phyloP scores from a whole-genome alignment of 164 flowering plant genomes.

The Stephania yunnanensis region DNA sequence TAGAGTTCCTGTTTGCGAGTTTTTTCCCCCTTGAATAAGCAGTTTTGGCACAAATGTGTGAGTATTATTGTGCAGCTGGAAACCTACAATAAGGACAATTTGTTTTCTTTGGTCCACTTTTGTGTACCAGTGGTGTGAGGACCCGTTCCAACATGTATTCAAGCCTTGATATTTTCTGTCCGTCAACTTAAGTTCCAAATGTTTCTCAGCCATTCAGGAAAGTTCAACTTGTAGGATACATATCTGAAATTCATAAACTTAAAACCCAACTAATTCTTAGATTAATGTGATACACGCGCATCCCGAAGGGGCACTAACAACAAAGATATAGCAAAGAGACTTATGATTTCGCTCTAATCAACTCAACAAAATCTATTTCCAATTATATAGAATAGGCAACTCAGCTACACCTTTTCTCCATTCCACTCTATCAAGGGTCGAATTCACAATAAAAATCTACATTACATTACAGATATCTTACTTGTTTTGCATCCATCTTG shows the following conservation, averaged over 20 bases:
- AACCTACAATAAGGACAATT: slow-evolving; percentile 14
- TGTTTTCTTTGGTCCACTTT: background rate
- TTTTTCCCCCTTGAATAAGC: slow-evolving; percentile 29
- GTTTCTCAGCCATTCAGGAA: background rate
- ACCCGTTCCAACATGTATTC: background rate
- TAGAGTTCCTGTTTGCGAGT: slow-evolving; percentile 30
- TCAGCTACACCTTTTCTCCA: background rate
- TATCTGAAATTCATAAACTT: background rate
- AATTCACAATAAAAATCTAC: background rate
- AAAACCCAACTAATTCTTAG: background rate
- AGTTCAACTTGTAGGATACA: background rate
- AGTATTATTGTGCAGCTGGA: slow-evolving; percentile 14
- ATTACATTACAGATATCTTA: too few relatives aligned
- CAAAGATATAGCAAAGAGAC: background rate
- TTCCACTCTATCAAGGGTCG: background rate
- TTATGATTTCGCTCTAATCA: background rate
- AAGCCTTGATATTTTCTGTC: background rate
- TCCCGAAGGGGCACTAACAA: background rate
- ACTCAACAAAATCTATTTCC: too few relatives aligned
- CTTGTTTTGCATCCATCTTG: too few relatives aligned
- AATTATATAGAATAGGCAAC: background rate
- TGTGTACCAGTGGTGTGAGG: background rate
- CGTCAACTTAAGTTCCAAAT: background rate
- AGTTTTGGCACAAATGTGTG: slow-evolving; percentile 30
- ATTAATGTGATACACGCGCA: background rate